phyloP scores from a whole-genome alignment of 2,329 filamentous ascomycete genomes.

The Colletotrichum tropicicola region DNA sequence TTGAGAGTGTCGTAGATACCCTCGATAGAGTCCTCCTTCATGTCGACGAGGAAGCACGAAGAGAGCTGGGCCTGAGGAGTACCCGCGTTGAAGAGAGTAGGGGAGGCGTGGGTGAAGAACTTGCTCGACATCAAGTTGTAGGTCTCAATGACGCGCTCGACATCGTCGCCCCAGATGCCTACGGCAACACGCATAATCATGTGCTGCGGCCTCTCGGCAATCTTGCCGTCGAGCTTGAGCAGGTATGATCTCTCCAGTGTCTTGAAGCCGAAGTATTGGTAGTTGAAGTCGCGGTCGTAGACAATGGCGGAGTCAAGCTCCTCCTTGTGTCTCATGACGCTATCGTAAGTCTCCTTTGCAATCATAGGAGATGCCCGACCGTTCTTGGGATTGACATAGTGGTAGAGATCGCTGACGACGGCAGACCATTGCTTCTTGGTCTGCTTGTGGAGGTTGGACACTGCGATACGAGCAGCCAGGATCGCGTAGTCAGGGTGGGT shows the following conservation, averaged over 20 bases:
- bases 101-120: slow-evolving; percentile 97
- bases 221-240: slow-evolving; percentile 92
- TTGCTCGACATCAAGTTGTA: slow-evolving; percentile 99
- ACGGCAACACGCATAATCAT: slow-evolving; percentile 99
- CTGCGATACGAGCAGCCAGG: slow-evolving; percentile 96
- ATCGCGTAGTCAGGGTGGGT: slow-evolving; percentile 99
- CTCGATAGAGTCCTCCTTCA: slow-evolving; percentile 99
- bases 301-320: slow-evolving; percentile 99
- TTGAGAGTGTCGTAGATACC: slow-evolving; percentile 99
- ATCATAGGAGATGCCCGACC: slow-evolving; percentile 89
- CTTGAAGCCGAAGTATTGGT: slow-evolving; percentile 99
- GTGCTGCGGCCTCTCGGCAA: slow-evolving; percentile 96
- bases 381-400: slow-evolving; percentile 97
- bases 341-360: slow-evolving; percentile 87
- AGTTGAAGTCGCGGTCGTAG: slow-evolving; percentile 99
- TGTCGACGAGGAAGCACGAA: slow-evolving; percentile 98
- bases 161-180: slow-evolving; percentile 93
- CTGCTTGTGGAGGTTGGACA: slow-evolving; percentile 99
- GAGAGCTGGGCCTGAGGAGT: slow-evolving; percentile 95
- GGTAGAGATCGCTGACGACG: slow-evolving; percentile 90
- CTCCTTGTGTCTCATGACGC: slow-evolving; percentile 93
- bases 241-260: slow-evolving; percentile 98
- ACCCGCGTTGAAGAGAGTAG: slow-evolving; percentile 97
- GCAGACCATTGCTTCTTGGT: slow-evolving; percentile 99
- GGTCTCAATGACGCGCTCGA: slow-evolving; percentile 95